Conservation (phyloP, 1,284 basidiomycete species). For the Irpex rosettiformis region DNA sequence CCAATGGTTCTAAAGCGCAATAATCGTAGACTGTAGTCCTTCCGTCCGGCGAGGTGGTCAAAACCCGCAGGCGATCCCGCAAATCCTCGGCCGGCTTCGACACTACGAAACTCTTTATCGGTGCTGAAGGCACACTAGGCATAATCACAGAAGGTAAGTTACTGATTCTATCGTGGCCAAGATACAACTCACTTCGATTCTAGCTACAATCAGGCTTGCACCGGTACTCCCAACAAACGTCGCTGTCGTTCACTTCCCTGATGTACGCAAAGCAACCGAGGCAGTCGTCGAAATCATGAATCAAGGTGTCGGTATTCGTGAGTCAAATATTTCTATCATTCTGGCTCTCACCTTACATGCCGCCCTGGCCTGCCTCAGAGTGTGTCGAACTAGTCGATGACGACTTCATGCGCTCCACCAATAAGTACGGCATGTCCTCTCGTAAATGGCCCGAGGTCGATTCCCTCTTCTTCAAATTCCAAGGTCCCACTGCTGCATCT, state of each 20-base stretch:
- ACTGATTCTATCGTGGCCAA: background rate
- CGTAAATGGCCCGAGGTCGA: slow-evolving; percentile 69
- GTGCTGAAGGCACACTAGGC: slow-evolving; percentile 92
- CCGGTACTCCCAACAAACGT: slow-evolving; percentile 79
- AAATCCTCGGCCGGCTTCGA: slow-evolving; percentile 95
- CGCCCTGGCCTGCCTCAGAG: slow-evolving; percentile 23
- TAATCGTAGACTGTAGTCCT: slow-evolving; percentile 76
- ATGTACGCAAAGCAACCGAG: slow-evolving; percentile 63
- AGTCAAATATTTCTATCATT: slow-evolving; percentile 21
- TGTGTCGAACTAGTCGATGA: slow-evolving; percentile 80
- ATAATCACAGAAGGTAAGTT: slow-evolving; percentile 82
- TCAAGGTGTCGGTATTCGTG: slow-evolving; percentile 68
- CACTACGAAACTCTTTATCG: slow-evolving; percentile 88
- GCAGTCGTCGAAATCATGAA: slow-evolving; percentile 78
- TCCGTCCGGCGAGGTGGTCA: slow-evolving; percentile 90
- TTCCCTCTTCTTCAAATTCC: slow-evolving; percentile 86
- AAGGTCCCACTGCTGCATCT: slow-evolving; percentile 60
- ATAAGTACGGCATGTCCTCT: slow-evolving; percentile 54
- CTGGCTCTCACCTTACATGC: background rate
- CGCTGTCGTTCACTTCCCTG: slow-evolving; percentile 66
- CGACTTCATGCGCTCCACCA: slow-evolving; percentile 68
- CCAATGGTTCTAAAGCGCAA: background rate
- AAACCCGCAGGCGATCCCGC: slow-evolving; percentile 80
- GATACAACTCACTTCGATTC: slow-evolving; percentile 21
- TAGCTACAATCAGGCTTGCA: slow-evolving; percentile 77